A percentile compares a stretch with the other conserved stretches of the same genome.
Evolutionary conservation across 2,329 filamentous ascomycete genomes (phyloP).

Genomic region (Colletotrichum falcatum): DNA sequence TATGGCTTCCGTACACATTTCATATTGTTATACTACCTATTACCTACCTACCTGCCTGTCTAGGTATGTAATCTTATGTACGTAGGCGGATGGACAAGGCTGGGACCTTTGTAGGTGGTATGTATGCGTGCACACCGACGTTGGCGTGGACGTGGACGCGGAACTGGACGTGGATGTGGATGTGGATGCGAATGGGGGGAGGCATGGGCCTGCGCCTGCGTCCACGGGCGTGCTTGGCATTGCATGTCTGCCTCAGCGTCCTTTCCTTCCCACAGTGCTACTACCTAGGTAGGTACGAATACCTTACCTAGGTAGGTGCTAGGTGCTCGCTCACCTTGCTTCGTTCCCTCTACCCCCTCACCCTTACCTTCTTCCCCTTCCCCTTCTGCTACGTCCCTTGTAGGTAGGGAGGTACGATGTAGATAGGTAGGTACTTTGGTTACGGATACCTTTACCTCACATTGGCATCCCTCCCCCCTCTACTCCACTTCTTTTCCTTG

Average conservation of each 20-base stretch:
- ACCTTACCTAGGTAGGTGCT: too few relatives aligned
- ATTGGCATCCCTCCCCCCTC: conserved; percentile 15
- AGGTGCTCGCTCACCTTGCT: conserved; percentile 8
- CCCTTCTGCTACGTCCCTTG: not conserved
- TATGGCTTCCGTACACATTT: too few relatives aligned
- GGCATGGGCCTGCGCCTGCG: not conserved
- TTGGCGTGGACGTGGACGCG: not conserved
- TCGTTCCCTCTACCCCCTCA: conserved; percentile 1
- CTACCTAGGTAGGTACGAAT: not conserved
- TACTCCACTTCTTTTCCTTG: conserved; percentile 36
- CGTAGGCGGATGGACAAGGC: not conserved
- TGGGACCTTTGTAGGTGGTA: not conserved
- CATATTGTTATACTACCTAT: too few relatives aligned
- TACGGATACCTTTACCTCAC: conserved; percentile 18
- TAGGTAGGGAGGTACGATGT: too few relatives aligned
- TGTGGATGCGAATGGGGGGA: not conserved
- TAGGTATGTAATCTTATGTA: too few relatives aligned
- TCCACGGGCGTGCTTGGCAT: conserved; percentile 15
- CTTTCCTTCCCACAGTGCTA: conserved; percentile 5
- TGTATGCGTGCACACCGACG: not conserved
- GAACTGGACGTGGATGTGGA: not conserved
- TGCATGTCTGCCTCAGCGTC: conserved; percentile 15
- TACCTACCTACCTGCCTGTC: too few relatives aligned
- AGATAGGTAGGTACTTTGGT: not conserved
- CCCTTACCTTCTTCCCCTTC: not conserved